Evolutionary conservation across 176 grass and related monocot genomes (phyloP), one percentile per base, ranked within the genome.

Genomic region (Oryza coarctata): DNA sequence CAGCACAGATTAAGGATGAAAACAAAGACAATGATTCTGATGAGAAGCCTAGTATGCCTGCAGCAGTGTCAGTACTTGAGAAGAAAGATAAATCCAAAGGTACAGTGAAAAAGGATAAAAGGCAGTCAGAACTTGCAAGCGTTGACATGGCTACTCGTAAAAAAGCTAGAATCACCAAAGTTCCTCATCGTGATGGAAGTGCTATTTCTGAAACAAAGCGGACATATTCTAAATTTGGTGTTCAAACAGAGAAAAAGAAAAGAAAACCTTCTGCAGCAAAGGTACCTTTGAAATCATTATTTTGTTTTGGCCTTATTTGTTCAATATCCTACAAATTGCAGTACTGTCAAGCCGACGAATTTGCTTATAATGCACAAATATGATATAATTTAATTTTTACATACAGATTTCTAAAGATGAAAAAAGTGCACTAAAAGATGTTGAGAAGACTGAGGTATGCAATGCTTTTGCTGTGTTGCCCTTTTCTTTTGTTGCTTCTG

Each of bases 1-100:
- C 96, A 27, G 87, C 93, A 49, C 93, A 93, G 38, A 88, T 88
- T 63, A 95, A 95, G 87, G 96, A 95, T 86, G 96, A 93, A 86
- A 92, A 77, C 72, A 86, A 79, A 80, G 90, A 94, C 47, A 71
- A 85, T 71, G 81, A 94, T 80, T 89, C 86, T 69, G 88, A 89
- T 86, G 92, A 89, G 71, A 91, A 90, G 74, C 87, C 68, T 71
- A 81, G 70, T 84, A 57, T 94, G 49, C 87, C 65, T 78, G 73
- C 87, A 73, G 50, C 72, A 45, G 25, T 84, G 22, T 72, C 77
- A 58, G 32, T 77, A 33, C 86, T 81, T 89, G 82, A 87, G 44
- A 87, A 87, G 52, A 87, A 88, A 87, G 78, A 81, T 87, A 90
- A 91, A 47, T 47, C 78, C 80, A 95, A 86, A 88, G 75, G 23